Percentiles rank a stretch among this genome's conserved stretches.
Conservation (phyloP, 2,329 filamentous ascomycete genomes). For the Pseudogymnoascus pannorum region DNA sequence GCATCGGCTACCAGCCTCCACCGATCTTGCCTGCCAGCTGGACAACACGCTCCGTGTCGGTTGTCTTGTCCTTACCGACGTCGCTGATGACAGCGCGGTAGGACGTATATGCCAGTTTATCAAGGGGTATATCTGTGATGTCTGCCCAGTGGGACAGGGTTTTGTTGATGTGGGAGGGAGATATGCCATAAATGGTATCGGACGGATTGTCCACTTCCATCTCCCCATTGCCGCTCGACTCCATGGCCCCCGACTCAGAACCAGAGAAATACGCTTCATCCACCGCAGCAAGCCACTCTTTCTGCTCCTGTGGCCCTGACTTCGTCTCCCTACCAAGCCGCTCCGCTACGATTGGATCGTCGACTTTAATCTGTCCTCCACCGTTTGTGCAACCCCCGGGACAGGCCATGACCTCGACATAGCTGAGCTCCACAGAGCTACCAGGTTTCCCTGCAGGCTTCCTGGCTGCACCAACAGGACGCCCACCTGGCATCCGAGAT, state of each 20-base stretch:
- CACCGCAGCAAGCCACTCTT: slow-evolving; percentile 72
- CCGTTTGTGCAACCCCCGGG: slow-evolving; percentile 98
- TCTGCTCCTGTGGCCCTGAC: slow-evolving; percentile 71
- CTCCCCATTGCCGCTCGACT: slow-evolving; percentile 18
- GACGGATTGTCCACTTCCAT: slow-evolving; percentile 23
- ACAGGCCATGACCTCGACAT: slow-evolving; percentile 98
- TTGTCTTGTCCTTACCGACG: slow-evolving; percentile 68
- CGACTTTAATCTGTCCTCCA: slow-evolving; percentile 87
- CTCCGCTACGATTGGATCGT: slow-evolving; percentile 59
- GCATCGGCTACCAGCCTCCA: slow-evolving; percentile 69
- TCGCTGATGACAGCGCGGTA: slow-evolving; percentile 92
- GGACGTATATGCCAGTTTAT: slow-evolving; percentile 73
- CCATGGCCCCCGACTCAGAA: slow-evolving; percentile 23
- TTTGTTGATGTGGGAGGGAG: slow-evolving; percentile 56
- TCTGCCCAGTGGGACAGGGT: slow-evolving; percentile 69
- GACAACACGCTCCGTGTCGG: slow-evolving; percentile 73
- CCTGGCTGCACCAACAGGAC: slow-evolving; percentile 48
- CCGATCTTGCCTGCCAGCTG: slow-evolving; percentile 86
- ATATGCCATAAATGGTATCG: slow-evolving; percentile 56
- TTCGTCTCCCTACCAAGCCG: slow-evolving; percentile 44
- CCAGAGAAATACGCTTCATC: slow-evolving; percentile 88
- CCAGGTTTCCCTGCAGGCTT: slow-evolving; percentile 43
- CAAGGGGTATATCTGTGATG: slow-evolving; percentile 61
- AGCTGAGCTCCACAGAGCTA: slow-evolving; percentile 63
- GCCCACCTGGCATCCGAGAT: slow-evolving; percentile 74